Evolutionary conservation across 148 eudicot species (phyloP).

Genomic region (Rheum nobile): DNA sequence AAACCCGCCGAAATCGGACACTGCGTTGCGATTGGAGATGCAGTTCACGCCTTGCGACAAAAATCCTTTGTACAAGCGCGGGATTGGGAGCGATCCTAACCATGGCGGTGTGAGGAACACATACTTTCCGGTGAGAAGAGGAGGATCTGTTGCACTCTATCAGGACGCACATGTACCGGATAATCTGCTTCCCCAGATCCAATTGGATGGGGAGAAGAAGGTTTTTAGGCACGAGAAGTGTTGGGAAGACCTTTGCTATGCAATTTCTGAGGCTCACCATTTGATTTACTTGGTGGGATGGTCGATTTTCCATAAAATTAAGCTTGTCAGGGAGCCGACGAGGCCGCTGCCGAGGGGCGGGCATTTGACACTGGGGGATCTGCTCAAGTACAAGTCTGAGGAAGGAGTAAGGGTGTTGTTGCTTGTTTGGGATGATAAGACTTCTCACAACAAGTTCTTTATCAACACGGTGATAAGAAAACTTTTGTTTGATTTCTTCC

Average conservation of each 20-base stretch:
- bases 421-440: constrained; percentile 94
- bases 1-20: constrained; percentile 37
- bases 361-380: constrained; percentile 67
- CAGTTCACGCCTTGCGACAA: constrained; percentile 35
- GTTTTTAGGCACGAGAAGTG: constrained; percentile 36
- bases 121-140: constrained; percentile 66
- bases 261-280: constrained; percentile 80
- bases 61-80: constrained; percentile 25
- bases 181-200: constrained; percentile 41
- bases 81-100: constrained; percentile 33
- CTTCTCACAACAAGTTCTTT: constrained; percentile 63
- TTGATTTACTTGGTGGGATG: constrained; percentile 83
- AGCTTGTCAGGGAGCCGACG: constrained; percentile 76
- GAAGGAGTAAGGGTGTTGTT: constrained; percentile 90
- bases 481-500: background rate
- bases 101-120: constrained; percentile 37
- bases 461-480: constrained; percentile 42
- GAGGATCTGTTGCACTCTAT: constrained; percentile 41
- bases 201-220: constrained; percentile 25
- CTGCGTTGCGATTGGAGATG: constrained; percentile 31
- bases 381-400: constrained; percentile 90
- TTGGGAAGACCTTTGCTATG: constrained; percentile 92
- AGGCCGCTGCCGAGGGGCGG: constrained; percentile 84
- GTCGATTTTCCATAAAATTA: constrained; percentile 75
- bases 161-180: constrained; percentile 65